A percentile compares a stretch with the other conserved stretches of the same genome.
These are phyloP conservation scores for Monosiga brevicollis DNA, from an alignment of 78 protist species.

Conservation along the genomic window DNA sequence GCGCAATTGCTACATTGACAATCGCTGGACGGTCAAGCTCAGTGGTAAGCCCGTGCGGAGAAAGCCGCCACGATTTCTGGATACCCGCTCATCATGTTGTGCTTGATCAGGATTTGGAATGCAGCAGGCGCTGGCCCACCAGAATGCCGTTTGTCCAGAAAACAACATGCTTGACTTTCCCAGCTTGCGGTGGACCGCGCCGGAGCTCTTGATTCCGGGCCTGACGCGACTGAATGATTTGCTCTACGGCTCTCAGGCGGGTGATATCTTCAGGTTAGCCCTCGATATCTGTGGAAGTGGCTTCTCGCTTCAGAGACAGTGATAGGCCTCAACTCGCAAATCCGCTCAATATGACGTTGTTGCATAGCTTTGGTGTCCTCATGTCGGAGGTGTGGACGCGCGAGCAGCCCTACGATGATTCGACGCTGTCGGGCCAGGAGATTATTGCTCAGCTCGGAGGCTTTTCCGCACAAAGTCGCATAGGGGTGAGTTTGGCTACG, in stretches of 20 bases:
- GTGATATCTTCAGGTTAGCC: not conserved
- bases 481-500: no score
- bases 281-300: no score
- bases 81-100: no score
- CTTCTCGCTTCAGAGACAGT: no score
- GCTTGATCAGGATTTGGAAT: no score
- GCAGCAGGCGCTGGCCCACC: no score
- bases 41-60: not conserved
- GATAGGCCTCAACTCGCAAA: not conserved
- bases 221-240: not conserved
- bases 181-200: not conserved
- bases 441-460: no score
- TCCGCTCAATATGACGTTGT: not conserved
- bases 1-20: not conserved
- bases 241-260: not conserved
- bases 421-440: not conserved
- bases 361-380: not conserved
- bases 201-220: not conserved
- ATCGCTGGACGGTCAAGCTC: constrained; percentile 2
- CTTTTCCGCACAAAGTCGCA: no score
- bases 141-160: no score
- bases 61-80: no score
- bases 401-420: not conserved
- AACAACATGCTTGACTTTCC: no score
- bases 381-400: not conserved